Conservation (phyloP, 305 asterid genomes). For the Plantago coronopus region DNA sequence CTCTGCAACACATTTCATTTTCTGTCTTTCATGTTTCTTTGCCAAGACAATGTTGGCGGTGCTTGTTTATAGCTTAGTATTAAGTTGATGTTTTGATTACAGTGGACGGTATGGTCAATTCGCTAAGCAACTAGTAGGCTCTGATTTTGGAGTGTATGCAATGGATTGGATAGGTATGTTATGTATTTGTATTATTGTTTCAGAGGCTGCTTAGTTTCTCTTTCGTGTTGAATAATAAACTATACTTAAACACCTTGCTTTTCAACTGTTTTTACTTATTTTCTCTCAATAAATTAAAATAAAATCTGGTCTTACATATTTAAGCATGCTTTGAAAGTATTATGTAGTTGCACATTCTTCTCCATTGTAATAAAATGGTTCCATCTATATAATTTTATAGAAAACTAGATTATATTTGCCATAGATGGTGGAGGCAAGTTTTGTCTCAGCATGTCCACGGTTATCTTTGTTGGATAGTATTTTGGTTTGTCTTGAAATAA, state of each 20-base stretch:
- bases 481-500: neutral
- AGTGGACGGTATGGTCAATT: slow-evolving; percentile 83
- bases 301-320: too few relatives aligned
- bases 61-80: slow-evolving; percentile 19
- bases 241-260: too few relatives aligned
- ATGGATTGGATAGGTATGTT: slow-evolving; percentile 92
- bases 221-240: too few relatives aligned
- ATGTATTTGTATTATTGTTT: neutral
- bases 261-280: neutral
- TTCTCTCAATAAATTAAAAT: too few relatives aligned
- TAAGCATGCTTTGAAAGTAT: too few relatives aligned
- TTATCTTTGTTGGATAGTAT: slow-evolving; percentile 14
- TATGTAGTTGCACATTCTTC: too few relatives aligned
- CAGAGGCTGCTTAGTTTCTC: neutral
- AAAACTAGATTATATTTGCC: neutral
- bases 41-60: slow-evolving; percentile 2
- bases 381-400: too few relatives aligned
- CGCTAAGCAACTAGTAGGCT: slow-evolving; percentile 72
- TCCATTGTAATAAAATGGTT: too few relatives aligned
- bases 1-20: neutral
- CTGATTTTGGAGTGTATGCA: slow-evolving; percentile 82
- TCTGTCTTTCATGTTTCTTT: slow-evolving; percentile 10
- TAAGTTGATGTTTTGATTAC: slow-evolving; percentile 29
- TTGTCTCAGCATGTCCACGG: neutral
- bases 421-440: neutral